Evolutionary conservation across 78 protist genomes (phyloP), one percentile per base, ranked within the genome.

Genomic region (Tieghemostelium lacteum): DNA sequence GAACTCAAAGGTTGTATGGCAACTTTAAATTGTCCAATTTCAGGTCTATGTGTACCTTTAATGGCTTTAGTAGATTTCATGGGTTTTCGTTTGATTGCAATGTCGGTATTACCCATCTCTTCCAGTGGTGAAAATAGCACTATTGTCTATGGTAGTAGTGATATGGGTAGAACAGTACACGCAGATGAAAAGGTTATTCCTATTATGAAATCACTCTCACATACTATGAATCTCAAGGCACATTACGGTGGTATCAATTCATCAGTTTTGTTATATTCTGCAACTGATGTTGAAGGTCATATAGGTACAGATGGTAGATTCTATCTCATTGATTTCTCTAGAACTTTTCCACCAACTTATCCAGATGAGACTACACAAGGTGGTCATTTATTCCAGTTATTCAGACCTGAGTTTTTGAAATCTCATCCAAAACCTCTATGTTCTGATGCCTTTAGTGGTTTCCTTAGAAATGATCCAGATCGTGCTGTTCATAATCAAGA

Each of bases 51-150:
- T 58, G 75, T 93, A 7, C 95, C 95, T 1, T 66, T 93, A 34
- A 93, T 93, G 95, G 95, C 92, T 0, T 20, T 77, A 3, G 87
- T 93, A 24, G 95, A 93, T 70, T 93, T 87, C 42, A 85, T 77
- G 92, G 95, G 95, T 37, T 94, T 72, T 40, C 63, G 96, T 37
- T 65, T 78, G 69, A 77, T 87, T 50, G 94, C 94, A 22, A 75
- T 87, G 96, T 71, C 86, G n/a, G 61, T 67, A 22, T 42, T 93
- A 14, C 93, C 94, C 28, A 88, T 88, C 36, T 50, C 69, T 12
- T 83, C 91, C 22, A 31, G 26, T n/a, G 49, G 62, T 20, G 88
- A 78, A 0, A 52, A 60, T 22, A 28, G 55, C 17, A 73, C 87
- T 0, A 88, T 88, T 36, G 93, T 88, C 12, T 88, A 88, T 71